phyloP scores from a whole-genome alignment of 2,329 filamentous ascomycete species.

The Xylariaceae sp. region DNA sequence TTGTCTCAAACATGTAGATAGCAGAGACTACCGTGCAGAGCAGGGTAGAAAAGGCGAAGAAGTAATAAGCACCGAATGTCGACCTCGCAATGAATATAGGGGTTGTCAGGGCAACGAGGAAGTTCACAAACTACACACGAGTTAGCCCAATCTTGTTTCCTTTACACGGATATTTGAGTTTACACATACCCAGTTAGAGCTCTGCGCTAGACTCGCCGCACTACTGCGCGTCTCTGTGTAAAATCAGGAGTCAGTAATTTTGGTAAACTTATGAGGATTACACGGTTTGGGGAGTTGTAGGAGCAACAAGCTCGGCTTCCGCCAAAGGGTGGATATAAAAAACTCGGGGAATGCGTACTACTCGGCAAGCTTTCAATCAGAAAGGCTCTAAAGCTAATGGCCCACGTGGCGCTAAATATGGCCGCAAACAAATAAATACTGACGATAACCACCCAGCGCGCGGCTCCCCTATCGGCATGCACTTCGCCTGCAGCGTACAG shows the following conservation, averaged over 20 bases:
- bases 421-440: conserved; percentile 58
- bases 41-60: conserved; percentile 51
- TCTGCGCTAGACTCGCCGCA: conserved; percentile 60
- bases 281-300: too few relatives aligned
- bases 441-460: conserved; percentile 58
- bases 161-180: too few relatives aligned
- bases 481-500: conserved; percentile 55
- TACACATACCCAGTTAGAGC: conserved; percentile 55
- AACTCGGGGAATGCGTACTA: conserved; percentile 23
- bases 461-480: conserved; percentile 46
- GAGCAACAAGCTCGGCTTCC: too few relatives aligned
- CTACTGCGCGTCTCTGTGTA: conserved; percentile 59
- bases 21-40: conserved; percentile 46
- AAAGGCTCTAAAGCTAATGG: conserved; percentile 57
- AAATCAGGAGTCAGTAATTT: background rate
- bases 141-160: background rate
- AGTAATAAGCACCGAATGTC: conserved; percentile 52
- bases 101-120: conserved; percentile 53
- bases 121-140: conserved; percentile 49
- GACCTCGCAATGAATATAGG: conserved; percentile 49
- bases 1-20: conserved; percentile 52
- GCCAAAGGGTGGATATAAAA: background rate
- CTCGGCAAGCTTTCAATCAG: conserved; percentile 63
- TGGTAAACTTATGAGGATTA: background rate
- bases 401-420: conserved; percentile 58